A percentile compares a stretch with the other conserved stretches of the same genome.
phyloP scores from a whole-genome alignment of 495 filamentous ascomycete genomes.

The Glarea lozoyensis region DNA sequence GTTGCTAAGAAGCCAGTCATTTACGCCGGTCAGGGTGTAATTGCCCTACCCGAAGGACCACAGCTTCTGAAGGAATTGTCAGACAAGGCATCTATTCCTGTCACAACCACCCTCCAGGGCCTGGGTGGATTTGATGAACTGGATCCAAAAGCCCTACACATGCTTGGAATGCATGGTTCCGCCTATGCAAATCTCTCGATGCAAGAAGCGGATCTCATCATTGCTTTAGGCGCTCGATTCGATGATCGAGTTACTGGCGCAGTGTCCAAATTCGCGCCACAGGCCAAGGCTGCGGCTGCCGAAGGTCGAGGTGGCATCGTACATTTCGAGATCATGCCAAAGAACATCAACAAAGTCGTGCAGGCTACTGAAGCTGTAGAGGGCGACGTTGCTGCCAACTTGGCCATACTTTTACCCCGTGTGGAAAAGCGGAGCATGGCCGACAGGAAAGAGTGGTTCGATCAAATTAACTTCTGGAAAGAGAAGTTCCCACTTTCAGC shows the following conservation, averaged over 20 bases:
- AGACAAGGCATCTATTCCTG: constrained; percentile 65
- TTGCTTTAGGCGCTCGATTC: constrained; percentile 67
- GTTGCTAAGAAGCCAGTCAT: constrained; percentile 68
- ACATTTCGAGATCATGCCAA: constrained; percentile 76
- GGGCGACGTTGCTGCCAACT: constrained; percentile 61
- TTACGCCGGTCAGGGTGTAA: constrained; percentile 64
- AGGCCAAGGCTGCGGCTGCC: constrained; percentile 53
- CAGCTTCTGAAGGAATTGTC: constrained; percentile 57
- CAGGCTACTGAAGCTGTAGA: constrained; percentile 76
- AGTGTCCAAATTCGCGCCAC: constrained; percentile 58
- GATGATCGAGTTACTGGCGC: constrained; percentile 68
- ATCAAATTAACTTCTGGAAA: constrained; percentile 85
- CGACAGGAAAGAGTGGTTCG: constrained; percentile 76
- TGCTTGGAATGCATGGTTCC: constrained; percentile 78
- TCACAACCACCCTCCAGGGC: constrained; percentile 72
- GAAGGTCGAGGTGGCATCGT: constrained; percentile 70
- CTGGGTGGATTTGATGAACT: constrained; percentile 71
- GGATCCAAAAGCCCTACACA: constrained; percentile 68
- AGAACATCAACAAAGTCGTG: constrained; percentile 83
- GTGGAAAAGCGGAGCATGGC: constrained; percentile 40
- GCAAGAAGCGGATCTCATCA: constrained; percentile 70
- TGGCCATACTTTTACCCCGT: constrained; percentile 63
- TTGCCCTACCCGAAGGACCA: constrained; percentile 56
- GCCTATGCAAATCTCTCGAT: constrained; percentile 75
- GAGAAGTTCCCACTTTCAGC: constrained; percentile 64